Base-by-base conservation (phyloP, 805 yeast genomes). In the Tetrapisispora pingtungensis region DNA sequence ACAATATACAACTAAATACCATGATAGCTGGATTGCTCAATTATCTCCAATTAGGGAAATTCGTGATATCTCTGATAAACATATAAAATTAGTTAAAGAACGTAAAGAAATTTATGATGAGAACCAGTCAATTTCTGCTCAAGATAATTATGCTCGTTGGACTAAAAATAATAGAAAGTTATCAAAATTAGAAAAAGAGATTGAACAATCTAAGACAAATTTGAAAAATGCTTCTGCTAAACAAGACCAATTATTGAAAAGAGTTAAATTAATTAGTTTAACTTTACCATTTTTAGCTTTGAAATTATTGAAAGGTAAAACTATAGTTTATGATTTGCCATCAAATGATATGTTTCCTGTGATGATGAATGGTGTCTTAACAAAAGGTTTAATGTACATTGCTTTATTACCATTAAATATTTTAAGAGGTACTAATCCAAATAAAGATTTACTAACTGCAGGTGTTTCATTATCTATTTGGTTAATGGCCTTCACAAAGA, bases 81-180 rank as follows among this genome's bases (percentile, higher is more conserved):
- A 73, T 22, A 54, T 59, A 14, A 45, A 49, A 2, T 54, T 68
- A 42, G 68, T 72, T 43, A 52, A 57, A 8, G 74, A 82, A 49
- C 74, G 80, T 41, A 58, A 62, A 14, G 61, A 65, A 17, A 57
- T 78, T 19, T 69, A 74, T 51, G 69, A 66, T 13, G 77, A 80
- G 53, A 74, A 87, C 48, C 68, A 76, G 27, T 49, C 70, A 2
- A 75, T 88, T 10, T 77, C 86, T 44, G 90, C 97, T 1, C 96
- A 90, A 62, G 97, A 93, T 60, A 80, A 93, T 56, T 93, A 90
- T 62, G 96, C 97, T 26, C 81, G 77, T 56, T 93, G 97, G 97
- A 94, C 97, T 1, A 87, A 87, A 61, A 70, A 89, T 49, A 89
- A 87, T 56, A 74, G 98, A 40, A 74, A 72, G 53, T 66, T 73